Evolutionary conservation across 2,329 filamentous ascomycete species (phyloP), one percentile per base, ranked within the genome.

Genomic region (Drechslerella coelobrocha): DNA sequence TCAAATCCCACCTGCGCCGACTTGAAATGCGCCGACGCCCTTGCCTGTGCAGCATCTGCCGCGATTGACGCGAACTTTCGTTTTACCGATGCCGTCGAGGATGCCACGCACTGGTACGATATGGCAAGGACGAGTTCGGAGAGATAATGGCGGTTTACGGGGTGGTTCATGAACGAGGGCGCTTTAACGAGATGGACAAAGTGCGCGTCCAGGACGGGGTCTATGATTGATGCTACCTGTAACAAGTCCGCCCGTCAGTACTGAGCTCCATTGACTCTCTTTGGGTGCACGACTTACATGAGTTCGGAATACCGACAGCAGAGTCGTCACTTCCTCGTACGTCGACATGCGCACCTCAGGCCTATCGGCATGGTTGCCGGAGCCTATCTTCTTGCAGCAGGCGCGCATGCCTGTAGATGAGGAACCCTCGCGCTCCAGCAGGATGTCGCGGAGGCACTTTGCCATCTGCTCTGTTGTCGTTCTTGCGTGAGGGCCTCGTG

Each of bases 401-500:
- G 63, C 63, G n/a, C 63, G 50, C 27, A 45, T 19, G 1, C 26
- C 26, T 2, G 14, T 26, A 12, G 43, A 6, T 8, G 43, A 29
- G 1, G 51, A 45, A 6, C 56, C 51, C n/a, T 61, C 63, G 10
- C 56, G 41, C 29, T 68, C 63, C 8, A 68, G 39, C 12, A 68
- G 51, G 23, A 68, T 68, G 21, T 50, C 45, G 4, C 63, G 41
- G n/a, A 68, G 55, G 37, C 50, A 61, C 14, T 56, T 56, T 12
- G 63, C 63, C 63, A 68, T 68, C 19, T 68, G 63, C 39, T 68
- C 63, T 17, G 63, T 68, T 1, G 51, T 68, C 3, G 63, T 68
- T 31, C 63, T n/a, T 5, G 63, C 56, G 29, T 68, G 63, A 1
- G 56, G 63, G 23, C 63, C 63, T n/a, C n/a, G n/a, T n/a, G n/a